Evolutionary conservation across 2,329 filamentous ascomycete genomes (phyloP), one percentile per base, ranked within the genome.

Genomic region (Hymenoscyphus occultus): DNA sequence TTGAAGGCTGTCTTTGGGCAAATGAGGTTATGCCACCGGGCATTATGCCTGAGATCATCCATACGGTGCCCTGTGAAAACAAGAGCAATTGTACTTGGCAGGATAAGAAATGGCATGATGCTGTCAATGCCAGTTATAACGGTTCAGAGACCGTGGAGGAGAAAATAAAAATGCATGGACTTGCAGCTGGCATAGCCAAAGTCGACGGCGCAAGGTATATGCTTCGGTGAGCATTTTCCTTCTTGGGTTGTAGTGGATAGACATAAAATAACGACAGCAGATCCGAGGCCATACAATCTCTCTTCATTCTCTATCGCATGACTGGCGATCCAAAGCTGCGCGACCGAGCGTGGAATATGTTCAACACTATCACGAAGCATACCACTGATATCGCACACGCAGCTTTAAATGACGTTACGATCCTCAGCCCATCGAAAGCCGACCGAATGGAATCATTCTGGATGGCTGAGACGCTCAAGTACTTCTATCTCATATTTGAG

Each of bases 401-500:
- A 3, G 76, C 76, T 7, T 74, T 82, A 13, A 68, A 73, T 4
- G 77, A 82, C 66, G 78, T 81, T 12, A 75, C 66, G 51, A 62
- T 64, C 13, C 31, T 35, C 6, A 65, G 64, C 35, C 69, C 73
- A 5, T 4, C 65, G 76, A 1, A 75, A 81, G 19, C n/a, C 16
- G 60, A 62, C 54, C 45, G 60, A 3, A 62, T 62, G 48, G 48
- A 62, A 39, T 22, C 28, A 12, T 62, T 87, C 73, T 81, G 86
- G 74, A 86, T 88, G 70, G 86, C 86, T 0, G 86, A 89, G 74
- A 83, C 86, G 64, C 69, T 88, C 72, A 96, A 96, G 81, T 96
- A 96, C 74, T 96, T 94, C 70, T 96, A 92, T 75, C 76, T 96
- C 65, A 81, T 96, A 61, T 96, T 91, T 75, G 85, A 86, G 35